Percentiles rank a stretch among this genome's conserved stretches.
These are phyloP conservation scores for Thielaviopsis ethacetica DNA, from an alignment of 2,329 filamentous ascomycete species.

Conservation along the genomic window DNA sequence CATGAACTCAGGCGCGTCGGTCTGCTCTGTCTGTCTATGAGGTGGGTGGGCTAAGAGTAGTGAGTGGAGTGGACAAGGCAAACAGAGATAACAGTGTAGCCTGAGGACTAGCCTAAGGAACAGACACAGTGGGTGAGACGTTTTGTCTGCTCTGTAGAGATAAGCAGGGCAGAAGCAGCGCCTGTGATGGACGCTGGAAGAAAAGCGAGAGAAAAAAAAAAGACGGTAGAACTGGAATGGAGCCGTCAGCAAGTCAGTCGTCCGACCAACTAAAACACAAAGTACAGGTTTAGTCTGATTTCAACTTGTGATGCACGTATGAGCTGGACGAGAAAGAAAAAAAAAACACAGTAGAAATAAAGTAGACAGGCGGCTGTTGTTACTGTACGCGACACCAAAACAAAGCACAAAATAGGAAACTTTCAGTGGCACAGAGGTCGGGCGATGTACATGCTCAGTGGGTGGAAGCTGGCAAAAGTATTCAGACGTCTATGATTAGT, in stretches of 20 bases:
- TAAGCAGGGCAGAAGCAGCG: neutral
- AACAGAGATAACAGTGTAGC: neutral
- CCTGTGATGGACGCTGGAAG: neutral
- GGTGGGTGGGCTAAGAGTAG: neutral
- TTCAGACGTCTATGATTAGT: neutral
- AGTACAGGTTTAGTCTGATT: neutral
- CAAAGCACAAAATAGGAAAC: neutral
- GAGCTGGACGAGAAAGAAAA: neutral
- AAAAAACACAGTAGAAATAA: slow-evolving; percentile 7
- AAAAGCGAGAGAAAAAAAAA: neutral
- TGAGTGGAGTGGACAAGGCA: no score
- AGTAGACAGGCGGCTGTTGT: neutral
- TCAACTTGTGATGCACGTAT: neutral
- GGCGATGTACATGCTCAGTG: slow-evolving; percentile 1
- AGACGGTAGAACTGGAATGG: neutral
- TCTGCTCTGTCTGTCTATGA: no score
- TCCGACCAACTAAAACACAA: neutral
- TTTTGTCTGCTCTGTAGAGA: neutral
- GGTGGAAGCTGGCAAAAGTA: slow-evolving; percentile 2
- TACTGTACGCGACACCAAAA: slow-evolving; percentile 10
- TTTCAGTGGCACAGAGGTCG: slow-evolving; percentile 2
- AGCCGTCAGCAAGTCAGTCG: neutral
- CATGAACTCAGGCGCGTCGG: neutral
- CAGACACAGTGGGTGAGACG: neutral
- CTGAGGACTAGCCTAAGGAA: no score